phyloP scores from a whole-genome alignment of 1,284 basidiomycete species.

The Moesziomyces antarcticus region DNA sequence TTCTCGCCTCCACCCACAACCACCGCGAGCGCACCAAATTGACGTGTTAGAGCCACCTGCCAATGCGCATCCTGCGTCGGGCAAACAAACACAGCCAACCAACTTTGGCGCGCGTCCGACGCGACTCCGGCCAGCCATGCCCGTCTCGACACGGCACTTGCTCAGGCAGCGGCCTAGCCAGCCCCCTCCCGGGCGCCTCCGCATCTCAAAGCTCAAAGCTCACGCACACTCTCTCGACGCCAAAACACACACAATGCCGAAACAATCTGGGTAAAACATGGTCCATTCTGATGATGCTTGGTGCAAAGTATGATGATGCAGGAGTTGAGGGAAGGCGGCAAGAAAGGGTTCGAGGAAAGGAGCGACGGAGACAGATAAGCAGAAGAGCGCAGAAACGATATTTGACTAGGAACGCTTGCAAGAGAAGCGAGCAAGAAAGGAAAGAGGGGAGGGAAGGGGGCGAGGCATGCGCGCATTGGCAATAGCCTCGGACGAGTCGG shows the following conservation, averaged over 20 bases:
- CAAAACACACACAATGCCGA: background rate
- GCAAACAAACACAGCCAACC: slow-evolving; percentile 2
- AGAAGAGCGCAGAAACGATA: slow-evolving; percentile 11
- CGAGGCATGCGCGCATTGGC: slow-evolving; percentile 3
- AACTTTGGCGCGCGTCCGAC: slow-evolving; percentile 26
- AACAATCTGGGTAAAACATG: slow-evolving; percentile 8
- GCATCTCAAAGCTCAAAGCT: too few relatives aligned
- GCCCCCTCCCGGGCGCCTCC: slow-evolving; percentile 1
- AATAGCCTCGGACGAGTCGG: slow-evolving; percentile 7
- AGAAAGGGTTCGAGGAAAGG: slow-evolving; percentile 3
- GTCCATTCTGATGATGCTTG: slow-evolving; percentile 50
- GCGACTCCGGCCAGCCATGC: slow-evolving; percentile 7
- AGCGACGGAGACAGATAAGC: slow-evolving; percentile 8
- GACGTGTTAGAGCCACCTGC: too few relatives aligned
- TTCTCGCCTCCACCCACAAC: too few relatives aligned
- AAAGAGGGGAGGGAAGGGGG: slow-evolving; percentile 1
- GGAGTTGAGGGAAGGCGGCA: slow-evolving; percentile 13
- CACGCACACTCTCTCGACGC: background rate
- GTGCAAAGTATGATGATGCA: slow-evolving; percentile 39
- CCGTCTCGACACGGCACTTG: too few relatives aligned
- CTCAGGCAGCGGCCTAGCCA: background rate
- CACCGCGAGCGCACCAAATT: background rate
- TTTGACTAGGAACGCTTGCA: slow-evolving; percentile 12
- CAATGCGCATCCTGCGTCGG: background rate
- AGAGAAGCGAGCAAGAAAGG: background rate